These are phyloP conservation scores for Mucor saturninus DNA, from an alignment of 371 early-diverging fungal genomes.

Conservation along the genomic window DNA sequence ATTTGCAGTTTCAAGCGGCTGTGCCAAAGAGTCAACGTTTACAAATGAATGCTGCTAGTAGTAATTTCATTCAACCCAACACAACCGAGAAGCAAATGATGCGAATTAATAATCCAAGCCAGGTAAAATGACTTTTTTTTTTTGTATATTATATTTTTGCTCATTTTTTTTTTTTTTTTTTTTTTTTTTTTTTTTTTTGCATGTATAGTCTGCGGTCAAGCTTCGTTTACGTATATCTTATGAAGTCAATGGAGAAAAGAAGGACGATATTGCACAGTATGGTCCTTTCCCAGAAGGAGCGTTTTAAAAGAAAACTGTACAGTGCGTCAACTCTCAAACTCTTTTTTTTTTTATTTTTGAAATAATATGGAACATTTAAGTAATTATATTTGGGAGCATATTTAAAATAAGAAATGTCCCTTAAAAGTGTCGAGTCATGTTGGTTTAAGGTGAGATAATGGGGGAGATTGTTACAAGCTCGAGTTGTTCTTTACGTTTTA, in stretches of 20 bases:
- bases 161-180: background rate
- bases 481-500: too few relatives aligned
- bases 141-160: background rate
- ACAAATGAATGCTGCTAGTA: constrained; percentile 81
- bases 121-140: constrained; percentile 46
- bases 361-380: too few relatives aligned
- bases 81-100: constrained; percentile 76
- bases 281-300: constrained; percentile 72
- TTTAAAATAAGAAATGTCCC: too few relatives aligned
- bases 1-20: constrained; percentile 88
- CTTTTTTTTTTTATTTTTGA: too few relatives aligned
- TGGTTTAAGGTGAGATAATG: too few relatives aligned
- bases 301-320: constrained; percentile 27
- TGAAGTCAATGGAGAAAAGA: constrained; percentile 57
- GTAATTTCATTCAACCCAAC: constrained; percentile 63
- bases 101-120: constrained; percentile 86
- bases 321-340: too few relatives aligned
- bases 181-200: background rate
- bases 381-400: too few relatives aligned
- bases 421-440: too few relatives aligned
- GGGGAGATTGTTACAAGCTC: too few relatives aligned
- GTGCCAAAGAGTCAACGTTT: constrained; percentile 89
- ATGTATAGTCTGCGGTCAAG: constrained; percentile 66
- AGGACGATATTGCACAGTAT: constrained; percentile 81
- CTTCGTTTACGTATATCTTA: constrained; percentile 79